Evolutionary conservation across 2,329 filamentous ascomycete genomes (phyloP).

Genomic region (Aspergillus caelatus): DNA sequence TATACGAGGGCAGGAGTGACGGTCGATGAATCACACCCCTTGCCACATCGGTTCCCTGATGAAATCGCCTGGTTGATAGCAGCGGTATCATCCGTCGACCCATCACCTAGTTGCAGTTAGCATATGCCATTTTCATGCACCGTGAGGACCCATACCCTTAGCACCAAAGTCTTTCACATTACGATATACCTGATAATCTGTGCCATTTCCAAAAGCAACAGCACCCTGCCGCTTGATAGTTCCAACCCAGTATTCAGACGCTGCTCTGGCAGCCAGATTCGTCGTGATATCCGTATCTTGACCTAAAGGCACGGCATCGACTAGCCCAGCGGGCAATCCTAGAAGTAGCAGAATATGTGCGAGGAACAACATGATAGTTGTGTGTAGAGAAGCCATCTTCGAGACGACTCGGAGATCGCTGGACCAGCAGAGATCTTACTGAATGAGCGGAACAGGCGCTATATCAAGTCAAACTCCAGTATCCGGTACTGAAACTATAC

Average conservation of each 20-base stretch:
- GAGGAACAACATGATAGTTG: slow-evolving; percentile 30
- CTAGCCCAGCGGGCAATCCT: slow-evolving; percentile 27
- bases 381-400: slow-evolving; percentile 29
- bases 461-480: slow-evolving; percentile 23
- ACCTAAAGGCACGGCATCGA: slow-evolving; percentile 35
- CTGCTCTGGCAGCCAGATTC: slow-evolving; percentile 13
- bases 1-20: slow-evolving; percentile 85
- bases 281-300: slow-evolving; percentile 21
- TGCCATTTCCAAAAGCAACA: slow-evolving; percentile 62
- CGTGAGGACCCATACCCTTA: slow-evolving; percentile 57
- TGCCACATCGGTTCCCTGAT: slow-evolving; percentile 76
- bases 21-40: slow-evolving; percentile 81
- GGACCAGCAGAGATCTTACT: slow-evolving; percentile 32
- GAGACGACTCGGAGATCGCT: slow-evolving; percentile 24
- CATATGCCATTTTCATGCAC: slow-evolving; percentile 11
- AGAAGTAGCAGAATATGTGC: slow-evolving; percentile 38
- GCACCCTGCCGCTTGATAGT: slow-evolving; percentile 69
- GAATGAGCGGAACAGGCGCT: slow-evolving; percentile 11
- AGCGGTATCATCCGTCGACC: slow-evolving; percentile 76
- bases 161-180: slow-evolving; percentile 79
- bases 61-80: slow-evolving; percentile 85
- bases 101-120: slow-evolving; percentile 56
- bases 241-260: slow-evolving; percentile 70
- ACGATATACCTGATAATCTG: slow-evolving; percentile 71
- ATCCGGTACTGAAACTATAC: slow-evolving; percentile 28